Evolutionary conservation across 2,329 filamentous ascomycete genomes (phyloP), one percentile per base, ranked within the genome.

Genomic region (Hypoxylon sp.): DNA sequence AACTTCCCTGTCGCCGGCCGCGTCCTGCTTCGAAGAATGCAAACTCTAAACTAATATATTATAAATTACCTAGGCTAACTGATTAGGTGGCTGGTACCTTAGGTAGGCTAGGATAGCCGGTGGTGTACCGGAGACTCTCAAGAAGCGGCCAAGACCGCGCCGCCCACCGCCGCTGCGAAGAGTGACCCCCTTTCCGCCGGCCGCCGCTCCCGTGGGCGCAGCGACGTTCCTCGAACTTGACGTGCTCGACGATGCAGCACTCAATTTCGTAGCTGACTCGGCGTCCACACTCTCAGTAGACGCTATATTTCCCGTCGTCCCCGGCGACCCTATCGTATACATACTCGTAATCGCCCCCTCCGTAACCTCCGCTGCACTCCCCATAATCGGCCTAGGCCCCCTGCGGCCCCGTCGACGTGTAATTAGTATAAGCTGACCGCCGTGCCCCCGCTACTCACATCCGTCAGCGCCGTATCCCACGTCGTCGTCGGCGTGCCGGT

Each of bases 341-440:
- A 24, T 15, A 11, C 11, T 15, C 37, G 71, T 72, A n/a, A n/a
- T n/a, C n/a, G n/a, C n/a, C n/a, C n/a, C n/a, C n/a, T n/a, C n/a
- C 5, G 76, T 78, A 10, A 78, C 78, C 10, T 69, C 71, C 19
- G 76, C 73, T 7, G 78, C 78, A 41, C 72, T 75, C 11, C 80
- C 80, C 28, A 79, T 82, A 59, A 83, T 80, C 15, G 69, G 56
- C 17, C 81, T 81, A 1, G 77, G 75, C 0, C 80, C 80, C 79
- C 62, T 80, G 79, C 4, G 62, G 58, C 1, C 73, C 77, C 20
- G 65, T 76, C 1, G 76, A 70, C 6, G 80, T 82, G 70, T 78
- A 81, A 67, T 82, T 78, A 81, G 68, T 82, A 82, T 30, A 80
- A 62, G 59, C 77, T 79, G 10, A 80, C 75, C n/a, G 75, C 79